Evolutionary conservation across 2,329 filamentous ascomycete genomes (phyloP).

Genomic region (Hymenoscyphus occultus): DNA sequence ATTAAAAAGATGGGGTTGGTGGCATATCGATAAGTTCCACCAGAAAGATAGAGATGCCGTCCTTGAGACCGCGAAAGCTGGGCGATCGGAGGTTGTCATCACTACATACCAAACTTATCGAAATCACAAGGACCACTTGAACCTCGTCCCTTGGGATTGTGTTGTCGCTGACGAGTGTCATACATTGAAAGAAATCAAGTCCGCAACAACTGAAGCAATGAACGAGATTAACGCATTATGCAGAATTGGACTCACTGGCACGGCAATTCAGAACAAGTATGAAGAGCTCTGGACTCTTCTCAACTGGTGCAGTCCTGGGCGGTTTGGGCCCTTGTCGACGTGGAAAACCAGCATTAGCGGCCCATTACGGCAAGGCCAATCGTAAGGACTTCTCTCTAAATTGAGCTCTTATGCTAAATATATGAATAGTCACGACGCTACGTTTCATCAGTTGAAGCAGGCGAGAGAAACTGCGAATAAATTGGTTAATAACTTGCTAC

Average conservation of each 20-base stretch:
- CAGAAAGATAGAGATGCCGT: slow-evolving; percentile 67
- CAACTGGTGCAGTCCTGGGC: slow-evolving; percentile 92
- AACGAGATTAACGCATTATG: slow-evolving; percentile 88
- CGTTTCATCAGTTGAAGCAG: slow-evolving; percentile 73
- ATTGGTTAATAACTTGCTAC: slow-evolving; percentile 82
- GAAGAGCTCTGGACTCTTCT: slow-evolving; percentile 94
- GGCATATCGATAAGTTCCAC: slow-evolving; percentile 82
- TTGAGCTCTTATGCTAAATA: slow-evolving; percentile 3
- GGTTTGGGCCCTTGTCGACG: slow-evolving; percentile 62
- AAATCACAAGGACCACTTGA: slow-evolving; percentile 69
- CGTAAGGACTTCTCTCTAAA: slow-evolving; percentile 37
- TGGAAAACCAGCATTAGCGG: slow-evolving; percentile 78
- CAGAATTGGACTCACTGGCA: slow-evolving; percentile 88
- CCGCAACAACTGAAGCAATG: slow-evolving; percentile 82
- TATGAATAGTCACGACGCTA: slow-evolving; percentile 68
- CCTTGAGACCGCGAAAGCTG: slow-evolving; percentile 68
- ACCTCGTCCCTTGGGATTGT: slow-evolving; percentile 87
- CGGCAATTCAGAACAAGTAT: slow-evolving; percentile 96
- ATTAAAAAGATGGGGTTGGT: slow-evolving; percentile 89
- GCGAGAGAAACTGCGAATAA: slow-evolving; percentile 80
- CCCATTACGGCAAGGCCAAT: slow-evolving; percentile 83
- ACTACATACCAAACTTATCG: slow-evolving; percentile 93
- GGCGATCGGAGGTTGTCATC: slow-evolving; percentile 83
- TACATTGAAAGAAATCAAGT: slow-evolving; percentile 73
- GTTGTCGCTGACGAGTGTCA: slow-evolving; percentile 95